Base-by-base conservation (phyloP, 176 grass and related monocot genomes). In the Eleusine indica region DNA sequence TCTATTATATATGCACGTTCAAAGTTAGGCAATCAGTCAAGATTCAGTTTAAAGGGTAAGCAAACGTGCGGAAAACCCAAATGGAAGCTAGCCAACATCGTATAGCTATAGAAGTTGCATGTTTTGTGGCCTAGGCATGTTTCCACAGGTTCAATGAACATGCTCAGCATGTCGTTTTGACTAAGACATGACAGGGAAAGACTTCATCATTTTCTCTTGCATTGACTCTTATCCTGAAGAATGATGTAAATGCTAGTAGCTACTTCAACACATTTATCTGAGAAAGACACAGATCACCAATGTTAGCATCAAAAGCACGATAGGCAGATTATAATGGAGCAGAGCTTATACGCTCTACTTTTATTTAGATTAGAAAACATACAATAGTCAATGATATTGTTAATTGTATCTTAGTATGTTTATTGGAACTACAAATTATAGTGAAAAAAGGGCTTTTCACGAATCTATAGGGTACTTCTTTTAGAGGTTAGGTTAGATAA, bases 111-210 rank as follows among this genome's bases (percentile, higher is more conserved):
- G 17, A 66, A 71, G 65, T 16, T 38, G 77, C 63, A 47, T 71
- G 54, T 46, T 81, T 53, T 70, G 43, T 44, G 75, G 72, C 21
- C 21, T 60, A 52, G 38, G 17, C 18, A 29, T 51, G 30, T 64
- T 71, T 82, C 78, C 68, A 82, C 65, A 82, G 71, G 47, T 82
- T 86, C 83, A 86, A 21, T 89, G 83, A 42, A 77, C 83, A 25
- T 29, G 43, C 56, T 81, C n/a, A 17, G 28, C 10, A 47, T 52
- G 77, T 25, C 83, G 56, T 29, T 82, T 76, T 81, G 71, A 89
- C 56, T 72, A 70, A 70, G 79, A 84, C 46, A 21, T 77, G 78
- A 38, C 56, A 28, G 6, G 6, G 14, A 46, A 71, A 28, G 71
- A 81, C 53, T 71, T 80, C 0, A 17, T 19, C 16, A 9, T 60